Base-by-base conservation (phyloP, 164 flowering plant species). In the Dillenia suffruticosa region DNA sequence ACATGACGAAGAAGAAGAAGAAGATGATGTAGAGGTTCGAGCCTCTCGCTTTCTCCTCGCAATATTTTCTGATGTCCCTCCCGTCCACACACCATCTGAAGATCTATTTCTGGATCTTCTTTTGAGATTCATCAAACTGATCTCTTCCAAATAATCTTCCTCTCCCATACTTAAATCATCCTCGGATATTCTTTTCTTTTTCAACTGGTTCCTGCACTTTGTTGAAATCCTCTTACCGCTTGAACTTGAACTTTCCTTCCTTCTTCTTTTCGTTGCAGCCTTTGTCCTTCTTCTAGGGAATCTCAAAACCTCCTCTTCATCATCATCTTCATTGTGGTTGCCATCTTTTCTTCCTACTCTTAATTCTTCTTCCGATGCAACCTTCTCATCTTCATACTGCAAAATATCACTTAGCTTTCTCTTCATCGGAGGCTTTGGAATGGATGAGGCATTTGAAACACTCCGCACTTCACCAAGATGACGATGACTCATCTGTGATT, bases 1-100 rank as follows among this genome's bases (percentile, higher is more conserved):
- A 54, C 51, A n/a, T 50, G 74, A 51, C 24, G 77, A 70, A 1
- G 68, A 64, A 3, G 60, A 46, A 2, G 76, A 67, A 7, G 62
- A 12, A 44, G 75, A 54, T 44, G 66, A 57, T 19, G 67, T 59
- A 2, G 54, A 55, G 58, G 44, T 62, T 62, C 26, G 12, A 2
- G 46, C 40, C 45, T 56, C 44, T 9, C 2, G 46, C 53, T 47
- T 46, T 44, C 50, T 63, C 49, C 14, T 62, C 51, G 19, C 26
- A 17, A 40, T 61, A 49, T 44, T 49, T 59, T 57, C 47, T 57
- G 13, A 58, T 13, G 9, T 13, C 43, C 49, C 54, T 49, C 7
- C 13, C 54, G 13, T 43, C 54, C 54, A 46, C 7, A 16, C 51
- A 13, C 46, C 54, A 17, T 53, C 63, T 5, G 24, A 45, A 49